Conservation (phyloP, 1,284 basidiomycete genomes). For the Ustilago bromivora region DNA sequence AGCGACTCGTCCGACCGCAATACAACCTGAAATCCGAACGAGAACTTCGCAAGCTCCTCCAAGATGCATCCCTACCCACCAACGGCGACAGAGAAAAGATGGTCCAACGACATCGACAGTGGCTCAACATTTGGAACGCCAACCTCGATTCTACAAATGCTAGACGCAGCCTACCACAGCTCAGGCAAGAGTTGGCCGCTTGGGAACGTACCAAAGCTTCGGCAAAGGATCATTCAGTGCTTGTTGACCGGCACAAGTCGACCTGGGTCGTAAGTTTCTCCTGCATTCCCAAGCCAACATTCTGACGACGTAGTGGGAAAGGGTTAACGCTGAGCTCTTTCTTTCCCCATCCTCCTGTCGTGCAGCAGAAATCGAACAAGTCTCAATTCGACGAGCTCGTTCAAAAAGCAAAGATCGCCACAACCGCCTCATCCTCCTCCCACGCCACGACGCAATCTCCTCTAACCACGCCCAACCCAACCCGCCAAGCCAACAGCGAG, state of each 20-base stretch:
- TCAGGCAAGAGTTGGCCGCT: constrained; percentile 49
- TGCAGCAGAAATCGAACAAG: constrained; percentile 30
- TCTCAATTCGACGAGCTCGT: constrained; percentile 45
- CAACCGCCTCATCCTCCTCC: background rate
- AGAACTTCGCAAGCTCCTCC: constrained; percentile 59
- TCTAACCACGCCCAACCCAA: background rate
- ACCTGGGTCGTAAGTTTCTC: constrained; percentile 23
- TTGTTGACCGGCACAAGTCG: constrained; percentile 31
- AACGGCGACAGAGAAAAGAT: constrained; percentile 53
- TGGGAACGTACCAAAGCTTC: constrained; percentile 56
- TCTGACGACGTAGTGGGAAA: too few species aligned
- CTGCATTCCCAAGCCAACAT: background rate
- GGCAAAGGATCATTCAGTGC: constrained; percentile 34
- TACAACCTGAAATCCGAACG: constrained; percentile 58
- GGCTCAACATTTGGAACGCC: constrained; percentile 67
- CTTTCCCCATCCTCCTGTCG: background rate
- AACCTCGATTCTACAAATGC: constrained; percentile 64
- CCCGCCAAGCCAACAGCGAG: background rate
- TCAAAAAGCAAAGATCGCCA: constrained; percentile 32
- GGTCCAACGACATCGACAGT: constrained; percentile 62
- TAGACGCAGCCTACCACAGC: constrained; percentile 33
- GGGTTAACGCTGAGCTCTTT: background rate
- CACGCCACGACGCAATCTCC: background rate
- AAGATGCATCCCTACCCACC: constrained; percentile 44
- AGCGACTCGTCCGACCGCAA: constrained; percentile 58